A percentile compares a stretch with the other conserved stretches of the same genome.
Evolutionary conservation across 805 yeast genomes (phyloP).

Genomic region (Teunomyces stri): DNA sequence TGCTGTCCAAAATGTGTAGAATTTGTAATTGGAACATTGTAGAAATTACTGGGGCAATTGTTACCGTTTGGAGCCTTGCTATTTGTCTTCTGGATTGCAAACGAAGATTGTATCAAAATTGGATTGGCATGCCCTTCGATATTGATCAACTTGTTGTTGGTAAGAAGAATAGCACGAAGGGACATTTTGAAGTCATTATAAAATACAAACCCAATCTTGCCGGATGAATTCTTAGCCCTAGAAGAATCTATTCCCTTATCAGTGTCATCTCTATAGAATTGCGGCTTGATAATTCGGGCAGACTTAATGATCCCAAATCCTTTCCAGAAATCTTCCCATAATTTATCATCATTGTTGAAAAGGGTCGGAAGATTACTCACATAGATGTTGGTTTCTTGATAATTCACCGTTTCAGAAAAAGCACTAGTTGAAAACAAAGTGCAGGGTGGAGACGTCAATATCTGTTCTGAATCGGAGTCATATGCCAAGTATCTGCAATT

Average conservation of each 20-base stretch:
- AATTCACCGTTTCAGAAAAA: constrained; percentile 27
- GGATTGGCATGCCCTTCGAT: constrained; percentile 13
- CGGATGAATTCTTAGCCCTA: constrained; percentile 3
- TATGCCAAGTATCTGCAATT: not conserved
- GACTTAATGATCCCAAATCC: constrained; percentile 40
- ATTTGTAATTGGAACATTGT: not conserved
- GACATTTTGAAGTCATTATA: constrained; percentile 59
- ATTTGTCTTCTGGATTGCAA: constrained; percentile 37
- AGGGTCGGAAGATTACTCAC: constrained; percentile 59
- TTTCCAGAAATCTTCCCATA: constrained; percentile 39
- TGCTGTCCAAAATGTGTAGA: not conserved
- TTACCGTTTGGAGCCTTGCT: not conserved
- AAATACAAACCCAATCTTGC: constrained; percentile 58
- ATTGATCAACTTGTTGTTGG: constrained; percentile 38
- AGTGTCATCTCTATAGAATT: constrained; percentile 25
- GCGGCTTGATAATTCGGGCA: constrained; percentile 43
- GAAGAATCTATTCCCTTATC: constrained; percentile 9
- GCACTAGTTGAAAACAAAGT: constrained; percentile 1
- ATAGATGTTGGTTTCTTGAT: constrained; percentile 71
- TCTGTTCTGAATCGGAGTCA: not conserved
- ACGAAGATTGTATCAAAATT: constrained; percentile 34
- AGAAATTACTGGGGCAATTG: not conserved
- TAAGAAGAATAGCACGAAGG: constrained; percentile 53
- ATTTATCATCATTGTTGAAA: constrained; percentile 52
- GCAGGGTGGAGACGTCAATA: constrained; percentile 4